These are phyloP conservation scores for Solanum pinnatisectum DNA, from an alignment of 257 asterid genomes.

Conservation along the genomic window DNA sequence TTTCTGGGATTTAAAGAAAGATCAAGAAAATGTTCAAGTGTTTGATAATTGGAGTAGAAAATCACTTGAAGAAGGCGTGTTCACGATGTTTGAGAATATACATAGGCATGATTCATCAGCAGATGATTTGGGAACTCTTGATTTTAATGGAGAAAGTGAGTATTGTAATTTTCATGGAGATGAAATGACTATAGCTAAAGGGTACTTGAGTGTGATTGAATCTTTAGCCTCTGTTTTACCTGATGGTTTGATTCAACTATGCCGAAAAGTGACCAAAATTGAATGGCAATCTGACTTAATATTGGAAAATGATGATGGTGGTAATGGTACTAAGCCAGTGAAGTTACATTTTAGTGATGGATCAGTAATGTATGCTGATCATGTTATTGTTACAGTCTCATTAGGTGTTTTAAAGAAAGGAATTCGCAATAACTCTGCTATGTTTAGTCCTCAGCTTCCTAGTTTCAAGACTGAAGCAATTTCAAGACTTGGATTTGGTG, in stretches of 20 bases:
- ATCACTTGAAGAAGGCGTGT: constrained; percentile 15
- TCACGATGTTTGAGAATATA: constrained; percentile 60
- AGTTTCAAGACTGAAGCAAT: constrained; percentile 47
- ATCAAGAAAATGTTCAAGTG: background rate
- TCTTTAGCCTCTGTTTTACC: constrained; percentile 62
- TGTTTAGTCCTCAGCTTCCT: constrained; percentile 68
- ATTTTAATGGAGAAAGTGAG: constrained; percentile 63
- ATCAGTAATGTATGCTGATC: constrained; percentile 48
- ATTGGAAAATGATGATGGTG: background rate
- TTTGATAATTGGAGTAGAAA: background rate
- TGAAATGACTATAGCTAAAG: constrained; percentile 23
- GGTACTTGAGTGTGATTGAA: constrained; percentile 37
- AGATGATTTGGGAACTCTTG: constrained; percentile 41
- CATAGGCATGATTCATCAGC: constrained; percentile 77
- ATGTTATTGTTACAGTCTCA: constrained; percentile 72
- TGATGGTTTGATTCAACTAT: constrained; percentile 47
- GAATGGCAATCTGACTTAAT: constrained; percentile 37
- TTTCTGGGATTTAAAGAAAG: constrained; percentile 22
- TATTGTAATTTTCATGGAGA: constrained; percentile 72
- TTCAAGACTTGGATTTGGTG: constrained; percentile 67
- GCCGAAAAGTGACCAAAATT: constrained; percentile 38
- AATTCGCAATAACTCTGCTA: background rate
- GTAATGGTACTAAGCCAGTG: constrained; percentile 25
- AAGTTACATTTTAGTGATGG: constrained; percentile 62
- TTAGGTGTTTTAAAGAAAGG: constrained; percentile 55